Evolutionary conservation across 2,329 filamentous ascomycete species (phyloP).

Genomic region (Cladosporium sp.): DNA sequence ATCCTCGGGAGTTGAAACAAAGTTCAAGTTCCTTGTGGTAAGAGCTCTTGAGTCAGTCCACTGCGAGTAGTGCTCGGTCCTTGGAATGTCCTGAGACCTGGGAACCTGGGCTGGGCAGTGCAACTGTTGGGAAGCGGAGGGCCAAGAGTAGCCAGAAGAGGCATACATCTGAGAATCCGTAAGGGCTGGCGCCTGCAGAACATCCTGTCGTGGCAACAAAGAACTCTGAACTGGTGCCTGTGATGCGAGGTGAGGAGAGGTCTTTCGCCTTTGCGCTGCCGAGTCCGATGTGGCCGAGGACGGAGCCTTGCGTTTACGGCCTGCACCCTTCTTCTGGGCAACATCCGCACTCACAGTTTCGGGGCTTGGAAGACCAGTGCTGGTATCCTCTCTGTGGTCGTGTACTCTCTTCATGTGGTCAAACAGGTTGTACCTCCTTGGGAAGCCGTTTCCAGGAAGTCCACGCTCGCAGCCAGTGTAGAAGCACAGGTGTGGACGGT

Average conservation of each 20-base stretch:
- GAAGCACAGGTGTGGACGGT: conserved; percentile 85
- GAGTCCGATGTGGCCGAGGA: conserved; percentile 19
- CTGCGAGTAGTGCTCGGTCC: conserved; percentile 22
- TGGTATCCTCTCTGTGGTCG: conserved; percentile 44
- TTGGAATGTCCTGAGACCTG: background rate
- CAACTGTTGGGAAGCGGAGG: background rate
- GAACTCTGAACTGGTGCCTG: conserved; percentile 9
- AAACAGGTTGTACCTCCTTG: conserved; percentile 88
- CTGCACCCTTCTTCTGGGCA: conserved; percentile 18
- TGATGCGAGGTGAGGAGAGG: background rate
- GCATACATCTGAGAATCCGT: background rate
- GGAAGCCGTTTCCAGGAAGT: conserved; percentile 79
- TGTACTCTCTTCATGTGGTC: conserved; percentile 98
- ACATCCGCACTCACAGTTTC: conserved; percentile 5
- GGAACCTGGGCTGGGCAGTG: conserved; percentile 9
- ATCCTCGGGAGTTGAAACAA: conserved; percentile 24
- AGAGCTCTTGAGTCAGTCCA: conserved; percentile 26
- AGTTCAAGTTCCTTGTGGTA: conserved; percentile 23
- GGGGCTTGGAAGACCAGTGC: conserved; percentile 12
- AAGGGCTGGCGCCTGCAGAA: background rate
- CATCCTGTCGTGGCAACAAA: conserved; percentile 8
- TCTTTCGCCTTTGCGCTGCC: conserved; percentile 15
- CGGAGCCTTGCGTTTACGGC: conserved; percentile 28
- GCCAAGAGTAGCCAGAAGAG: background rate
- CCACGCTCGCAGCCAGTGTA: conserved; percentile 85